Conservation (phyloP, 2,329 filamentous ascomycete species). For the Exophiala phaeomuriformis region DNA sequence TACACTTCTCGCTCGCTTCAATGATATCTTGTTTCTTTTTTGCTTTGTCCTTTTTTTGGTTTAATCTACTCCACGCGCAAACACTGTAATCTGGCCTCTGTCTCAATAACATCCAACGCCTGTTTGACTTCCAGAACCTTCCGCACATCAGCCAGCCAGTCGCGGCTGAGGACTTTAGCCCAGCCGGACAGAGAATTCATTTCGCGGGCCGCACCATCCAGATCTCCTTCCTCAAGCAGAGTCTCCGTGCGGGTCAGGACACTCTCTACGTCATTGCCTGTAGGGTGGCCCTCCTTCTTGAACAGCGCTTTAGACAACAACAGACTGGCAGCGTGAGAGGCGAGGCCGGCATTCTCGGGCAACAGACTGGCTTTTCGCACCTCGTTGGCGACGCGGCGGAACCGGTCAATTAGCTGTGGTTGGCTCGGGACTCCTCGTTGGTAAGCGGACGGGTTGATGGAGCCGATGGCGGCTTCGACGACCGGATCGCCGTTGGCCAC, state of each 20-base stretch:
- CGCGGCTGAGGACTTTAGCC: constrained; percentile 88
- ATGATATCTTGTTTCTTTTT: background rate
- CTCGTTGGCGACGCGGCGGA: constrained; percentile 84
- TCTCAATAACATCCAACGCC: constrained; percentile 89
- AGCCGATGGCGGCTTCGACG: constrained; percentile 89
- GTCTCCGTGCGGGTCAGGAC: constrained; percentile 84
- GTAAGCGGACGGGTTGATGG: constrained; percentile 88
- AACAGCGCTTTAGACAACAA: constrained; percentile 91
- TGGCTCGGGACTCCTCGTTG: constrained; percentile 81
- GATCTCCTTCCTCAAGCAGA: constrained; percentile 81
- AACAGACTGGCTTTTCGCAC: constrained; percentile 90
- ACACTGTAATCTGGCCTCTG: constrained; percentile 82
- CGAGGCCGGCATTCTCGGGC: constrained; percentile 88
- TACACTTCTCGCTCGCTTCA: background rate
- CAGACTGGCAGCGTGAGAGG: constrained; percentile 84
- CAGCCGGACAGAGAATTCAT: constrained; percentile 90
- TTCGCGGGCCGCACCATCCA: constrained; percentile 86
- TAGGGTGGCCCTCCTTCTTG: constrained; percentile 80
- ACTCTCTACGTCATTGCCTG: constrained; percentile 86
- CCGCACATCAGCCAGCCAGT: constrained; percentile 87
- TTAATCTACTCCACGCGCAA: constrained; percentile 62
- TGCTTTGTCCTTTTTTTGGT: no score
- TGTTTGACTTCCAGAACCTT: constrained; percentile 92
- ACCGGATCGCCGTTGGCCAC: constrained; percentile 77
- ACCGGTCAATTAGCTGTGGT: constrained; percentile 85